Evolutionary conservation across 139 green algal genomes (phyloP), one percentile per base, ranked within the genome.

Genomic region (Chlamydomonas eustigma): DNA sequence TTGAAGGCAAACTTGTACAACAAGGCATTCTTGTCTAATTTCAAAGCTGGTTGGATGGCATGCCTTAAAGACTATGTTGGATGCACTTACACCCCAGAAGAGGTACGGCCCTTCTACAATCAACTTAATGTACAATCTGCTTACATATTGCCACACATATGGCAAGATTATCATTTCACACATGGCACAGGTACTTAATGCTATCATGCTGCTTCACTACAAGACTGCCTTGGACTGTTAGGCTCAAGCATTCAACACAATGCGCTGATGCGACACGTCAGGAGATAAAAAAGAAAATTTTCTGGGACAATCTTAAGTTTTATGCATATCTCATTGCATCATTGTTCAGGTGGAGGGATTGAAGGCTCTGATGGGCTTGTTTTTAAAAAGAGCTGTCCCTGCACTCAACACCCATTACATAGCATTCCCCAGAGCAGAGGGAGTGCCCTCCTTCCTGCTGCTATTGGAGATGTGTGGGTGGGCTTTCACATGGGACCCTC

Each of bases 381-480:
- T 86, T 71, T 74, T 86, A 70, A 12, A 51, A 28, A 24, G 28
- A 18, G 58, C 58, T 24, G 58, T 70, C 25, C 58, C 37, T 38
- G 69, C 69, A 25, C 35, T n/a, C 71, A 39, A 67, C 71, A n/a
- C 2, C 28, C 72, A 50, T 51, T 32, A 30, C 51, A 51, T 24
- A 24, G 4, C 50, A 5, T 67, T 33, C 1, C 25, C 64, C 3
- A 44, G 44, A n/a, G 66, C 64, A 1, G 69, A 83, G 77, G 76
- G 74, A 6, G 63, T 81, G 2, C 36, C 58, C 24, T 81, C 73
- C 39, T 78, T 86, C 52, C 63, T 51, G 67, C 76, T 79, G 36
- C 68, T 83, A 34, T 35, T 86, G 28, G 68, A 81, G 68, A 81
- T 86, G 81, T 12, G 64, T n/a, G 81, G 81, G 5, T 86, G 81